Base-by-base conservation (phyloP, 164 flowering plant genomes). In the Taxillus chinensis region DNA sequence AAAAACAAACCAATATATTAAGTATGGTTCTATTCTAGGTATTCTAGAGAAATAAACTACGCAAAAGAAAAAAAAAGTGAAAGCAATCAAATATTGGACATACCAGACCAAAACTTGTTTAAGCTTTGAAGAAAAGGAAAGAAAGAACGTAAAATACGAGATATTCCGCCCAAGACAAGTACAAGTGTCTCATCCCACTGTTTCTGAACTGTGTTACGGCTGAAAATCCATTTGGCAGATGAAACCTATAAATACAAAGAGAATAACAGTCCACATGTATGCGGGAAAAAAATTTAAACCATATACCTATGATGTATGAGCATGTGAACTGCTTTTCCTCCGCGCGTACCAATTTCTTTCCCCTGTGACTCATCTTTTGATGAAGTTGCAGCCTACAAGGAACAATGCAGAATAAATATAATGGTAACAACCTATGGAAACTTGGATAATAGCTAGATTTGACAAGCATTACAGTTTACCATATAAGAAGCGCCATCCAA, bases 151-250 rank as follows among this genome's bases (percentile, higher is more conserved):
- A 93, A 75, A 52, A 90, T 64, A 61, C 99, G 97, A 51, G 96
- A 76, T 68, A 93, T 86, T 67, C 99, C 99, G 49, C 90, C 88
- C 45, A 93, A 78, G 45, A 90, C 95, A 50, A 93, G 83, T 17
- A 89, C 99, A 72, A 93, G 83, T 39, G 99, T 90, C 73, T 93
- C 99, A 74, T 90, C 97, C 99, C 99, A 93, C 73, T 93, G 99
- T 68, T 93, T 93, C 68, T 95, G 97, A 70, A 89, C 97, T 9
- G 99, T 91, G 67, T 95, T 95, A 42, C 99, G 97, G 70, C 99
- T 95, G 86, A 71, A 73, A 65, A 72, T 56, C 59, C 41, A 70
- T 63, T 42, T 39, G 56, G 57, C 8, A 57, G 3, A 54, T 51
- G n/a, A 66, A 11, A 55, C 43, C 7, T 17, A 14, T 68, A 68